Conservation (phyloP, 768 basidiomycete species). For the Tephrocybe sp. region DNA sequence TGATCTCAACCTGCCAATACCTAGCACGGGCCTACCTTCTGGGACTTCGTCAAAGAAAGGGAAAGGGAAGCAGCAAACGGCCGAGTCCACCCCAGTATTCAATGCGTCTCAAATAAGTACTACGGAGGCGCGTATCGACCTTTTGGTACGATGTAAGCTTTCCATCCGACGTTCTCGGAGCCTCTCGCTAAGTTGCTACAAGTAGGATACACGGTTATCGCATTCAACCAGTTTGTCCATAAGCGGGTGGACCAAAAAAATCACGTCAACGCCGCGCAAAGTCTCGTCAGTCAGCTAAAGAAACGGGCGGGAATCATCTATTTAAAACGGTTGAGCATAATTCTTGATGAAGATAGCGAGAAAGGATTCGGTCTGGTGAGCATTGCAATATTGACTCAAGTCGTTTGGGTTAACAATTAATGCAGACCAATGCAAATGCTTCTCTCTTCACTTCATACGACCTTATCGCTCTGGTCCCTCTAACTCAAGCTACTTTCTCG, state of each 20-base stretch:
- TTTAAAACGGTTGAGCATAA: slow-evolving; percentile 77
- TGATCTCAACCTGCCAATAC: slow-evolving; percentile 65
- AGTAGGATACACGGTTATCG: slow-evolving; percentile 89
- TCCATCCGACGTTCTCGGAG: not conserved
- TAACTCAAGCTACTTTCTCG: slow-evolving; percentile 70
- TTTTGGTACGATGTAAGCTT: slow-evolving; percentile 70
- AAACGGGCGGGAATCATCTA: slow-evolving; percentile 60
- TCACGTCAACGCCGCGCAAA: slow-evolving; percentile 64
- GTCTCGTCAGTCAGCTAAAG: slow-evolving; percentile 59
- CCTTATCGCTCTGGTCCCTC: slow-evolving; percentile 73
- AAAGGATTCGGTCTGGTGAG: slow-evolving; percentile 81
- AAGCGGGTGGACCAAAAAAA: slow-evolving; percentile 72
- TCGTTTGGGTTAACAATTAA: no score
- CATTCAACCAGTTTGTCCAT: slow-evolving; percentile 71
- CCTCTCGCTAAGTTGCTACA: slow-evolving; percentile 14
- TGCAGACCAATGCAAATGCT: slow-evolving; percentile 71
- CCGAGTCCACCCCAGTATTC: slow-evolving; percentile 32
- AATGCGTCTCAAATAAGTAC: slow-evolving; percentile 55
- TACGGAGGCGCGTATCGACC: slow-evolving; percentile 64
- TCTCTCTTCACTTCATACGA: slow-evolving; percentile 68
- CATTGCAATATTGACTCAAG: slow-evolving; percentile 4
- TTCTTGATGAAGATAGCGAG: slow-evolving; percentile 82
- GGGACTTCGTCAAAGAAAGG: slow-evolving; percentile 49
- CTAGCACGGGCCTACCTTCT: slow-evolving; percentile 26
- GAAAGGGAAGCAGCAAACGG: slow-evolving; percentile 50